Base-by-base conservation (phyloP, 495 filamentous ascomycete genomes). In the Darksidea phi region DNA sequence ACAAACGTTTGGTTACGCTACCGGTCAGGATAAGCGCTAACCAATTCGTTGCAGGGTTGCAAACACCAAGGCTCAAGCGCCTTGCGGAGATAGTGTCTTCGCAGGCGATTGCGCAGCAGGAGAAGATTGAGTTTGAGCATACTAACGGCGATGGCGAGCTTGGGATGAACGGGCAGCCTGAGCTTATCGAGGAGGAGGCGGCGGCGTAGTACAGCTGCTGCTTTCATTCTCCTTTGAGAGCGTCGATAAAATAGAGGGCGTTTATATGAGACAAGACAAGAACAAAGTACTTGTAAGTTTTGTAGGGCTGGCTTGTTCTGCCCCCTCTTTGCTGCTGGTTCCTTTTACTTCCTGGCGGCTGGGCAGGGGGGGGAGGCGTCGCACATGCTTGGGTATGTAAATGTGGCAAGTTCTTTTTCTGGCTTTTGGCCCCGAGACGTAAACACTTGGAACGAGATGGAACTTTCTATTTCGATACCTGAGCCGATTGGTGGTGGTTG, bases 61-160 rank as follows among this genome's bases (percentile, higher is more conserved):
- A 97, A 88, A 97, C 92, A 20, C 91, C 93, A 23, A 85, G 92
- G 48, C 75, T 99, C 57, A 95, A 96, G 77, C 85, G 95, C 45
- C 79, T 99, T 54, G 95, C 95, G 38, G 95, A 99, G 76, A 97
- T 99, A 69, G 95, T 99, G 28, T 94, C 89, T 34, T 88, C 90
- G 41, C 94, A 97, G 75, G 94, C 94, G 26, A 91, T 96, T 64
- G 90, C 90, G 51, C 90, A 96, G 71, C 89, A 95, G 74, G 90
- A 95, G 75, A 92, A 87, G 76, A 75, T 88, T 53, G 89, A 92
- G 24, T 78, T 80, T 71, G 71, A 74, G 15, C 71, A 63, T 24
- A 54, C 57, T 15, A 64, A 79, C 36, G 73, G 73, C 20, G 73
- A 79, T 48, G 38, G 52, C 6, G 12, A 61, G 41, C 41, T 20